Conservation (phyloP, 2,329 filamentous ascomycete genomes). For the Cordyceps militaris region DNA sequence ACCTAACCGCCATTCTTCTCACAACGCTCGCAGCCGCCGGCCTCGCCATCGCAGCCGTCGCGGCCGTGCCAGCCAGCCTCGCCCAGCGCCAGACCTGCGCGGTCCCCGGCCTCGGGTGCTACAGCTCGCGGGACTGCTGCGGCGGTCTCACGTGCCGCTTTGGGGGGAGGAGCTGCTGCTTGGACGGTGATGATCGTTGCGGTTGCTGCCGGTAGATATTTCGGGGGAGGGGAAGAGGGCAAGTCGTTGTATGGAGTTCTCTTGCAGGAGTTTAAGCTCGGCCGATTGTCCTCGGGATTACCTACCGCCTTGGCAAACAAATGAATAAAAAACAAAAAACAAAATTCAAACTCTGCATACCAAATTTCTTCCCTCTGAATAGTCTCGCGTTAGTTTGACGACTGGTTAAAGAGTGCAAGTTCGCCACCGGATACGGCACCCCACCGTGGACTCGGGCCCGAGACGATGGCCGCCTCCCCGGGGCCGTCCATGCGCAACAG, state of each 20-base stretch:
- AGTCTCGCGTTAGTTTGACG: background rate
- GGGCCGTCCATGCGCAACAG: too few species aligned
- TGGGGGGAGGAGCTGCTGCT: background rate
- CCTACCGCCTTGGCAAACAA: background rate
- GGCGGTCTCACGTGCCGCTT: constrained; percentile 7
- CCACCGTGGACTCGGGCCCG: background rate
- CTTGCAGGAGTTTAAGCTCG: constrained; percentile 2
- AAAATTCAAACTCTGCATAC: background rate
- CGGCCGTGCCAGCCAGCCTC: background rate
- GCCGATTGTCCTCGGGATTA: background rate
- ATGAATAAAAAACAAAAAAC: background rate
- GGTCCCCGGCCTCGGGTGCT: constrained; percentile 1
- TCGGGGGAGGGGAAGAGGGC: background rate
- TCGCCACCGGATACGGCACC: constrained; percentile 3
- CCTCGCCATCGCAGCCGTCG: background rate
- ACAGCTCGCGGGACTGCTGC: constrained; percentile 4
- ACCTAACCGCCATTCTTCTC: background rate
- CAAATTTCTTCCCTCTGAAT: background rate
- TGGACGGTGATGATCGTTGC: constrained; percentile 7
- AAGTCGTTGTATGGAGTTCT: constrained; percentile 8
- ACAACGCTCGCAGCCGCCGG: background rate
- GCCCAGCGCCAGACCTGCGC: background rate
- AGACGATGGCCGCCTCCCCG: background rate
- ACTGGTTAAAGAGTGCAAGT: background rate
- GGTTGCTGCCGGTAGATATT: constrained; percentile 1